Percentiles rank a stretch among this genome's conserved stretches.
These are phyloP conservation scores for Phaeotremella skinneri DNA, from an alignment of 768 basidiomycete species.

Conservation along the genomic window DNA sequence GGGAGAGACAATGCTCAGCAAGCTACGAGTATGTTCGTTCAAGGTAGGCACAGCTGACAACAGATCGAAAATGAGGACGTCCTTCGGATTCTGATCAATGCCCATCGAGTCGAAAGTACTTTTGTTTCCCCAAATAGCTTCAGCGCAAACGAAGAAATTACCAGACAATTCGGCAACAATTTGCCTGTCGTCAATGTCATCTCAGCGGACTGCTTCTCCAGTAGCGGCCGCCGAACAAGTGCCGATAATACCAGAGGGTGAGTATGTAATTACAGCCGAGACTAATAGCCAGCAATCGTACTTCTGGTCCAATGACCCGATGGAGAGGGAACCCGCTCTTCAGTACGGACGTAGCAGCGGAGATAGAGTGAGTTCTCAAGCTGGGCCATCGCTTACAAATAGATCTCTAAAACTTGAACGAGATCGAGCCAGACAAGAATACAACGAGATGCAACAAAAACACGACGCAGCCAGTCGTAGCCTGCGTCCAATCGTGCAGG, in stretches of 20 bases:
- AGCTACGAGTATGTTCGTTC: conserved; percentile 64
- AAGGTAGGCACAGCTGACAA: background rate
- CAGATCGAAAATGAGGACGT: conserved; percentile 75
- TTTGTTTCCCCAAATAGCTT: conserved; percentile 65
- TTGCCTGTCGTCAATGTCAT: conserved; percentile 10
- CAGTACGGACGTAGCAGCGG: conserved; percentile 11
- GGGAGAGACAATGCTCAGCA: conserved; percentile 73
- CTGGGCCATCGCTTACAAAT: background rate
- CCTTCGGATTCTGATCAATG: conserved; percentile 76
- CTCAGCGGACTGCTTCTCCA: conserved; percentile 24
- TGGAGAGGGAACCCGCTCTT: conserved; percentile 23
- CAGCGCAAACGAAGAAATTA: conserved; percentile 60
- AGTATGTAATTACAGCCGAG: background rate
- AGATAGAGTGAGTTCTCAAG: conserved; percentile 10
- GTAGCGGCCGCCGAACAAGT: background rate
- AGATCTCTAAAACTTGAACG: background rate
- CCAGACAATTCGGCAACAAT: conserved; percentile 19
- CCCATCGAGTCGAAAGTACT: conserved; percentile 66
- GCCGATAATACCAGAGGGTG: background rate
- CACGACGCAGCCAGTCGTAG: background rate
- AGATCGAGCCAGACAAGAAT: background rate
- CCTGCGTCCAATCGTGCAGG: conserved; percentile 6
- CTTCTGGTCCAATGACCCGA: conserved; percentile 12
- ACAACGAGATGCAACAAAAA: background rate
- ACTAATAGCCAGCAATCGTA: background rate